These are phyloP conservation scores for Amanita rimosa DNA, from an alignment of 768 basidiomycete species.

Conservation along the genomic window DNA sequence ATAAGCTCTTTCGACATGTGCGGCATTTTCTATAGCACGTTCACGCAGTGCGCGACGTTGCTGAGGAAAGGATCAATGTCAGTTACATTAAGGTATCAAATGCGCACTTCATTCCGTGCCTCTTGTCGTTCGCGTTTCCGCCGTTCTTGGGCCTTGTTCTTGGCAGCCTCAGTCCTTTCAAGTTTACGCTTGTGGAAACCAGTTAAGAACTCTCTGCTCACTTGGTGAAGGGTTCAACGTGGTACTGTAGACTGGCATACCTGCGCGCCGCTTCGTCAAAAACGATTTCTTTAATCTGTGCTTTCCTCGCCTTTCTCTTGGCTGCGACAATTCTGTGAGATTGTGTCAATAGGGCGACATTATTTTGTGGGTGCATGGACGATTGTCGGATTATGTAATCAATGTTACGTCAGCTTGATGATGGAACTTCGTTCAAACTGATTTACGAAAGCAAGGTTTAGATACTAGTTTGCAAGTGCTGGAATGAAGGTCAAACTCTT, in stretches of 20 bases:
- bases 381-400: not conserved
- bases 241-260: slow-evolving; percentile 24
- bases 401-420: slow-evolving; percentile 2
- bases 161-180: slow-evolving; percentile 67
- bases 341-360: slow-evolving; percentile 1
- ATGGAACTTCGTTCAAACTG: too few relatives aligned
- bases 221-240: slow-evolving; percentile 10
- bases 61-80: slow-evolving; percentile 27
- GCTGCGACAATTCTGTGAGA: slow-evolving; percentile 35
- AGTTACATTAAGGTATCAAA: slow-evolving; percentile 7
- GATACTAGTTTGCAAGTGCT: too few relatives aligned
- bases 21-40: slow-evolving; percentile 68
- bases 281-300: slow-evolving; percentile 68
- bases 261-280: slow-evolving; percentile 83
- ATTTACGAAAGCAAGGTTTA: too few relatives aligned
- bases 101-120: slow-evolving; percentile 62
- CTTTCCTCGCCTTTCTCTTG: slow-evolving; percentile 53
- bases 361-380: not conserved
- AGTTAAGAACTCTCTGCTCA: slow-evolving; percentile 73
- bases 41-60: slow-evolving; percentile 70
- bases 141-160: slow-evolving; percentile 60
- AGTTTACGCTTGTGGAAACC: slow-evolving; percentile 92
- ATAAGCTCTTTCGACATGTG: slow-evolving; percentile 66
- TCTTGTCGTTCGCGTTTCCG: slow-evolving; percentile 71
- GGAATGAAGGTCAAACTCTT: too few relatives aligned